A percentile compares a stretch with the other conserved stretches of the same genome.
Conservation (phyloP, 345 rosid species). For the Geranium brycei region DNA sequence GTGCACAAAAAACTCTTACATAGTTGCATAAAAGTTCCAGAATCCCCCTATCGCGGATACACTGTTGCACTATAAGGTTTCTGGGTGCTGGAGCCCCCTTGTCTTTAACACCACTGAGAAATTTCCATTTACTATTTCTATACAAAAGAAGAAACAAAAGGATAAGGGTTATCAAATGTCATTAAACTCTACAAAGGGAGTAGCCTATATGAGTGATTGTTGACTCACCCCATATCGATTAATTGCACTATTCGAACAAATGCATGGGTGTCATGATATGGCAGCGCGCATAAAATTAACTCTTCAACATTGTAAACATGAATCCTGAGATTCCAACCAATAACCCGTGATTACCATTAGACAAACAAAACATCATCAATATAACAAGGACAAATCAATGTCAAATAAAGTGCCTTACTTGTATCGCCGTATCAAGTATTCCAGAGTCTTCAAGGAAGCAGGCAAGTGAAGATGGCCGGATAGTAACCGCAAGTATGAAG, state of each 20-base stretch:
- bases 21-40: conserved; percentile 69
- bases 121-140: conserved; percentile 84
- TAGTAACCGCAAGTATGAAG: conserved; percentile 50
- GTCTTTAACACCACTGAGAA: conserved; percentile 68
- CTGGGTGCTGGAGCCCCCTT: conserved; percentile 90
- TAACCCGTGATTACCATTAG: not conserved
- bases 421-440: conserved; percentile 87
- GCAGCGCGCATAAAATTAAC: conserved; percentile 63
- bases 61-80: conserved; percentile 75
- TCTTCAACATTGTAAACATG: conserved; percentile 67
- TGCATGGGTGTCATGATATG: conserved; percentile 75
- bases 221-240: conserved; percentile 52
- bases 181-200: not conserved
- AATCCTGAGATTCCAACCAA: conserved; percentile 40
- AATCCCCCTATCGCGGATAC: conserved; percentile 67
- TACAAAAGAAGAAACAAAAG: conserved; percentile 12
- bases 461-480: conserved; percentile 56
- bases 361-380: not conserved
- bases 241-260: conserved; percentile 78
- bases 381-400: not conserved
- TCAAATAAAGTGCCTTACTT: conserved; percentile 33
- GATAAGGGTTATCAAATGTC: not conserved
- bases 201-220: not conserved
- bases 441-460: conserved; percentile 60
- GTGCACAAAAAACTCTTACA: conserved; percentile 29